Evolutionary conservation across 257 asterid genomes (phyloP).

Genomic region (Vinca minor): DNA sequence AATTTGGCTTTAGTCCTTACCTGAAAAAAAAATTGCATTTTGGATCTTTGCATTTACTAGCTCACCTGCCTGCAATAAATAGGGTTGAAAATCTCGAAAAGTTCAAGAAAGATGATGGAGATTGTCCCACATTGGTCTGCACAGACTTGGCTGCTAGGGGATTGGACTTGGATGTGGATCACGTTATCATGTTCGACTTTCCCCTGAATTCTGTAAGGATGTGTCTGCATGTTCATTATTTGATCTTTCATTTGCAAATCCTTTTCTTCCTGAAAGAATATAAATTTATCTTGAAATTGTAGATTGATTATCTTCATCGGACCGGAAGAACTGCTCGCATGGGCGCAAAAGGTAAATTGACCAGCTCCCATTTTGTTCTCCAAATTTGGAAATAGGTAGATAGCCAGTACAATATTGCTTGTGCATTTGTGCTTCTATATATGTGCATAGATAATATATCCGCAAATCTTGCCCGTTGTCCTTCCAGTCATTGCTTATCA

Average conservation of each 20-base stretch:
- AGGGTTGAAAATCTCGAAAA: conserved; percentile 76
- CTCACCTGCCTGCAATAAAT: conserved; percentile 14
- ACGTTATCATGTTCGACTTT: conserved; percentile 96
- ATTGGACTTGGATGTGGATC: conserved; percentile 96
- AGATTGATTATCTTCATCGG: conserved; percentile 98
- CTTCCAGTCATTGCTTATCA: not conserved
- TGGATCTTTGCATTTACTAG: conserved; percentile 7
- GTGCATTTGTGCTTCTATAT: not conserved
- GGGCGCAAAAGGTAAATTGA: conserved; percentile 91
- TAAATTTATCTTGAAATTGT: conserved; percentile 7
- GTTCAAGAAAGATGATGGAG: conserved; percentile 85
- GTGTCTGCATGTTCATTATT: conserved; percentile 5
- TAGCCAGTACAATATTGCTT: not conserved
- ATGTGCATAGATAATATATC: not conserved
- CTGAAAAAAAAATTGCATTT: not conserved
- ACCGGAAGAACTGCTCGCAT: conserved; percentile 99
- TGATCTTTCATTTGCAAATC: conserved; percentile 5
- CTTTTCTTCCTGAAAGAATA: conserved; percentile 1
- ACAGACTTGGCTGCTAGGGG: conserved; percentile 98
- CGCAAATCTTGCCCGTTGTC: not conserved
- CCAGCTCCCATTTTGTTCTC: not conserved
- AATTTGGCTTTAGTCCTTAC: not conserved
- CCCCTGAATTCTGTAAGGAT: conserved; percentile 83
- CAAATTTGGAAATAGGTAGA: conserved; percentile 5
- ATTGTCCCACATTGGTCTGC: conserved; percentile 97